These are phyloP conservation scores for Dacryopinax spathularia DNA, from an alignment of 768 basidiomycete genomes.

Conservation along the genomic window DNA sequence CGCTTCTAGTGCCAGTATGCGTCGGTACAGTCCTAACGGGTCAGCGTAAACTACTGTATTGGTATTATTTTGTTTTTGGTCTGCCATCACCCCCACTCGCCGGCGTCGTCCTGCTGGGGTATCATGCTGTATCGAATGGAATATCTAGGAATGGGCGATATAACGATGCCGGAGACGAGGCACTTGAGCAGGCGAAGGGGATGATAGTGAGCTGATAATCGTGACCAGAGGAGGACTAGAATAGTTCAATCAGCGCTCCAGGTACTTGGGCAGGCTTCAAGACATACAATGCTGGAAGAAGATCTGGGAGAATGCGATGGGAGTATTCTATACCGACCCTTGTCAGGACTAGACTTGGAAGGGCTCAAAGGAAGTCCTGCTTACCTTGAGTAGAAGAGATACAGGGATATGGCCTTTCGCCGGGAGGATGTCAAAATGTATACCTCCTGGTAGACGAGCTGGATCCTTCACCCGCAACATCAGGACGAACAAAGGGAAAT, in stretches of 20 bases:
- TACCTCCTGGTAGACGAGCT: constrained; percentile 59
- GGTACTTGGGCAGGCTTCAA: not conserved
- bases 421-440: not conserved
- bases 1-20: too few species aligned
- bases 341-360: not conserved
- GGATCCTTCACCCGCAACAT: constrained; percentile 77
- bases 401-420: not conserved
- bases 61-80: not conserved
- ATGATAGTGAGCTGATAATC: constrained; percentile 17
- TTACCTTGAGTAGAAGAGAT: constrained; percentile 6
- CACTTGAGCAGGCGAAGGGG: constrained; percentile 15
- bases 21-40: too few species aligned
- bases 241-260: not conserved
- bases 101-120: not conserved
- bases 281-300: constrained; percentile 21
- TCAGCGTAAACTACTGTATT: not conserved
- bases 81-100: too few species aligned
- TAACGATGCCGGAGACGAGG: constrained; percentile 14
- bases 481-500: constrained; percentile 81
- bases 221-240: constrained; percentile 17
- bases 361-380: not conserved
- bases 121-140: constrained; percentile 17
- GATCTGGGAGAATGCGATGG: constrained; percentile 16
- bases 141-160: constrained; percentile 18
- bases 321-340: constrained; percentile 11